These are phyloP conservation scores for Tricholoma bakamatsutake DNA, from an alignment of 768 basidiomycete species.

Conservation along the genomic window DNA sequence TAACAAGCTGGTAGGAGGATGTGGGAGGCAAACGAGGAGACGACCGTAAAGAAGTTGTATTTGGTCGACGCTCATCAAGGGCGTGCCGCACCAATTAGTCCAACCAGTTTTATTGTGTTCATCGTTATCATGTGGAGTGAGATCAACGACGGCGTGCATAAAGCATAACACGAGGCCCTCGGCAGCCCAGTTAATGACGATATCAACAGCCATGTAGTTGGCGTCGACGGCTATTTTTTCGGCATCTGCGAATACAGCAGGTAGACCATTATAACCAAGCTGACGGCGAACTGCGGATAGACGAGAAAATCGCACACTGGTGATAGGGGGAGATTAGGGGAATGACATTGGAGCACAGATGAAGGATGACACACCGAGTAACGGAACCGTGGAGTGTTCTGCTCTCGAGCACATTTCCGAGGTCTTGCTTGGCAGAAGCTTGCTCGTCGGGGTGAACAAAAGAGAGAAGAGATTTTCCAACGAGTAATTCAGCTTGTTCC, in stretches of 20 bases:
- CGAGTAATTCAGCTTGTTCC: constrained; percentile 59
- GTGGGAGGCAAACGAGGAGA: constrained; percentile 44
- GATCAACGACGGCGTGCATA: constrained; percentile 77
- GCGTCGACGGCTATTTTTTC: constrained; percentile 66
- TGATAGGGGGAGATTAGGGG: constrained; percentile 18
- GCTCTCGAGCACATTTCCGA: constrained; percentile 66
- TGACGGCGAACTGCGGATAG: constrained; percentile 65
- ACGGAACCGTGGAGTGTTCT: constrained; percentile 80
- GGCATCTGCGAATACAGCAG: constrained; percentile 51
- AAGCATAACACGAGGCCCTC: constrained; percentile 86
- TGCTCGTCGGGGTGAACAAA: constrained; percentile 88
- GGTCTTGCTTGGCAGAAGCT: constrained; percentile 65
- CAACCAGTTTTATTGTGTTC: constrained; percentile 66
- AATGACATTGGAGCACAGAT: no score
- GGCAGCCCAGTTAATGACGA: constrained; percentile 87
- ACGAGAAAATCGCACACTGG: constrained; percentile 77
- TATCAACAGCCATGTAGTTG: constrained; percentile 81
- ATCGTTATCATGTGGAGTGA: constrained; percentile 66
- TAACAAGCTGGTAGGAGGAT: constrained; percentile 40
- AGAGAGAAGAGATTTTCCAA: constrained; percentile 64
- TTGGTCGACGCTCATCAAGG: constrained; percentile 51
- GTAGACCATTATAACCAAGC: constrained; percentile 61
- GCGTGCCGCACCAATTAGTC: constrained; percentile 89
- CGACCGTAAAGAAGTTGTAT: constrained; percentile 52
- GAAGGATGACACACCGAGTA: constrained; percentile 55